These are phyloP conservation scores for Grosmannia penicillata DNA, from an alignment of 2,329 filamentous ascomycete genomes.

Conservation along the genomic window DNA sequence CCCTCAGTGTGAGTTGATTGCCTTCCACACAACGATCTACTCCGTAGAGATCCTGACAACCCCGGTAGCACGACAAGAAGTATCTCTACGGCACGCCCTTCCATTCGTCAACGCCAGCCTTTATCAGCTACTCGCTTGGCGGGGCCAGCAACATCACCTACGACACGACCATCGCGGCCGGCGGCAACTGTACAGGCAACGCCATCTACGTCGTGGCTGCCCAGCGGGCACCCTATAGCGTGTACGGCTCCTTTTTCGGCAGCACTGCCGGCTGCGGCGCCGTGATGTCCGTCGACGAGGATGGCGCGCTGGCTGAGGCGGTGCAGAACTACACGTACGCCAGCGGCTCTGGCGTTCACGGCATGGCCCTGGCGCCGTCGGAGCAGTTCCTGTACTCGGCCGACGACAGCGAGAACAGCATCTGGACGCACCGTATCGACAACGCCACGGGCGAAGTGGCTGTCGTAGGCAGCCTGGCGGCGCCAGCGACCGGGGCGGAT, in stretches of 20 bases:
- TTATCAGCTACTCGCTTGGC: conserved; percentile 1
- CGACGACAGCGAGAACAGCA: conserved; percentile 9
- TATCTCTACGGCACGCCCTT: conserved; percentile 10
- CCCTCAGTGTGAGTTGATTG: neutral
- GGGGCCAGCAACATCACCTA: neutral
- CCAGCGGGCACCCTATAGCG: conserved; percentile 5
- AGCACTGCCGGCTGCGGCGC: conserved; percentile 10
- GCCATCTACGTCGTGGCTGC: conserved; percentile 9
- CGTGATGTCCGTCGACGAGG: conserved; percentile 5
- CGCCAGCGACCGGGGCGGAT: conserved; percentile 2
- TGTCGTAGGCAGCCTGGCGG: neutral
- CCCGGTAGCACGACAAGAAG: conserved; percentile 9
- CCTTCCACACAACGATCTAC: no score
- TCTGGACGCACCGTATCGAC: conserved; percentile 12
- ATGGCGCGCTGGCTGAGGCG: conserved; percentile 5
- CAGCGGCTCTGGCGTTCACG: conserved; percentile 9
- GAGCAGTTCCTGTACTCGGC: conserved; percentile 11
- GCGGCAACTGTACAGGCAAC: conserved; percentile 6
- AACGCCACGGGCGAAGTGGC: conserved; percentile 2
- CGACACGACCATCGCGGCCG: conserved; percentile 1
- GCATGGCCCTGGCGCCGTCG: conserved; percentile 4
- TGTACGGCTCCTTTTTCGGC: conserved; percentile 9
- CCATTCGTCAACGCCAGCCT: conserved; percentile 3
- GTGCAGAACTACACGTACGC: conserved; percentile 8
- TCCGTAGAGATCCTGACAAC: no score